Percentiles rank a stretch among this genome's conserved stretches.
These are phyloP conservation scores for Auricularia sp. DNA, from an alignment of 768 basidiomycete genomes.

Conservation along the genomic window DNA sequence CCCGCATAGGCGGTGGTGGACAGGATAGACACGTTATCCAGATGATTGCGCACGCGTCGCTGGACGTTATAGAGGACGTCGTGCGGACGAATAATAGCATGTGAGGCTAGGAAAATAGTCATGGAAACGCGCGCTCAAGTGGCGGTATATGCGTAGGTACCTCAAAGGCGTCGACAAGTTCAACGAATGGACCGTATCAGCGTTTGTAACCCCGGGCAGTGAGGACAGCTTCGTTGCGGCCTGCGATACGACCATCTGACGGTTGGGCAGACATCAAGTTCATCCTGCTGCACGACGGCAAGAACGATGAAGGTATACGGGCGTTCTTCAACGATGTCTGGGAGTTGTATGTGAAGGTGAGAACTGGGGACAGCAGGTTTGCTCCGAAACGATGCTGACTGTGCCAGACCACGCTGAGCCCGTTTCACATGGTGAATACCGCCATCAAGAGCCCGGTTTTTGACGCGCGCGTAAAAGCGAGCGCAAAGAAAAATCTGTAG, in stretches of 20 bases:
- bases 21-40: conserved; percentile 92
- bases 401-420: conserved; percentile 73
- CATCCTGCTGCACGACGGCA: conserved; percentile 83
- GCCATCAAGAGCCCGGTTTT: conserved; percentile 71
- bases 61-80: conserved; percentile 91
- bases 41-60: conserved; percentile 95
- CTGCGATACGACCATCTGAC: neutral
- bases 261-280: conserved; percentile 76
- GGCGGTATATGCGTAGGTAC: conserved; percentile 49
- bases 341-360: conserved; percentile 94
- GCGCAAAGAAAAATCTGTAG: conserved; percentile 73
- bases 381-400: neutral
- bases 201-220: conserved; percentile 94
- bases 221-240: conserved; percentile 25
- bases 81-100: conserved; percentile 74
- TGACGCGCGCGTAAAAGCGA: conserved; percentile 72
- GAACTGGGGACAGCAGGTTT: conserved; percentile 9
- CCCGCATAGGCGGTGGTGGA: conserved; percentile 37
- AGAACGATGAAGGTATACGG: conserved; percentile 95
- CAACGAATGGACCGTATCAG: conserved; percentile 97
- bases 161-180: conserved; percentile 92
- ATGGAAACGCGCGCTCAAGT: too few species aligned
- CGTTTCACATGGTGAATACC: conserved; percentile 91
- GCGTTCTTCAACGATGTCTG: conserved; percentile 90
- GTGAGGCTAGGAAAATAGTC: conserved; percentile 26